Percentiles rank a stretch among this genome's conserved stretches.
Evolutionary conservation across 352 stramenopile species (phyloP).

Genomic region (Pythium guiyangense): DNA sequence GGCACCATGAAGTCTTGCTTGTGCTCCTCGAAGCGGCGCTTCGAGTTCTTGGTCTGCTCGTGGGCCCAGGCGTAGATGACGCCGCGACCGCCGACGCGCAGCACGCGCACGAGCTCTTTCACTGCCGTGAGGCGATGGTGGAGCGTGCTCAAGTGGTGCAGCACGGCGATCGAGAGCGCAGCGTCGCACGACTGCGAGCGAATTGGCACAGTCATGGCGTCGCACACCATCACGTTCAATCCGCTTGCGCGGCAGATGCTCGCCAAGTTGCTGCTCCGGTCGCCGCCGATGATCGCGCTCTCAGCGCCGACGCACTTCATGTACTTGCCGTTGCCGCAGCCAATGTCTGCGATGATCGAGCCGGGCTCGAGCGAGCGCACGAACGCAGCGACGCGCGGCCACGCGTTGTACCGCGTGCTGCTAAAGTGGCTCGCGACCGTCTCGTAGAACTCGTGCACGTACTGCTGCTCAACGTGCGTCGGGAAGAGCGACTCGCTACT

Average conservation of each 20-base stretch:
- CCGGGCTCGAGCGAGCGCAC: slow-evolving; percentile 48
- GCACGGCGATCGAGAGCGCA: slow-evolving; percentile 78
- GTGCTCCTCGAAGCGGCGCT: slow-evolving; percentile 60
- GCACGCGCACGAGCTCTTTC: slow-evolving; percentile 71
- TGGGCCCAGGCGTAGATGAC: slow-evolving; percentile 88
- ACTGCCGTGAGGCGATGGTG: slow-evolving; percentile 66
- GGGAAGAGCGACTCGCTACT: slow-evolving; percentile 31
- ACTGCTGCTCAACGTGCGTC: slow-evolving; percentile 72
- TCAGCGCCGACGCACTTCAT: slow-evolving; percentile 73
- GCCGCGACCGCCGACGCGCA: slow-evolving; percentile 58
- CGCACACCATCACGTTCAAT: slow-evolving; percentile 71
- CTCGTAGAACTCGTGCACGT: slow-evolving; percentile 86
- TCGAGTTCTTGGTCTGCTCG: slow-evolving; percentile 73
- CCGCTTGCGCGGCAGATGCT: slow-evolving; percentile 54
- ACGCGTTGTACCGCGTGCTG: slow-evolving; percentile 84
- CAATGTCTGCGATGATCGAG: slow-evolving; percentile 75
- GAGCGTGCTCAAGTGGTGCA: slow-evolving; percentile 80
- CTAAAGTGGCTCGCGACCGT: slow-evolving; percentile 80
- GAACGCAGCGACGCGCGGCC: slow-evolving; percentile 69
- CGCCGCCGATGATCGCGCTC: slow-evolving; percentile 52
- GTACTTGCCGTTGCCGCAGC: slow-evolving; percentile 87
- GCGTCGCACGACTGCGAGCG: slow-evolving; percentile 71
- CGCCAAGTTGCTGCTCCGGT: slow-evolving; percentile 61
- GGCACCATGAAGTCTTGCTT: slow-evolving; percentile 87
- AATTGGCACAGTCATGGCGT: slow-evolving; percentile 67